Conservation (phyloP, 495 filamentous ascomycete species). For the Podospora sp. region DNA sequence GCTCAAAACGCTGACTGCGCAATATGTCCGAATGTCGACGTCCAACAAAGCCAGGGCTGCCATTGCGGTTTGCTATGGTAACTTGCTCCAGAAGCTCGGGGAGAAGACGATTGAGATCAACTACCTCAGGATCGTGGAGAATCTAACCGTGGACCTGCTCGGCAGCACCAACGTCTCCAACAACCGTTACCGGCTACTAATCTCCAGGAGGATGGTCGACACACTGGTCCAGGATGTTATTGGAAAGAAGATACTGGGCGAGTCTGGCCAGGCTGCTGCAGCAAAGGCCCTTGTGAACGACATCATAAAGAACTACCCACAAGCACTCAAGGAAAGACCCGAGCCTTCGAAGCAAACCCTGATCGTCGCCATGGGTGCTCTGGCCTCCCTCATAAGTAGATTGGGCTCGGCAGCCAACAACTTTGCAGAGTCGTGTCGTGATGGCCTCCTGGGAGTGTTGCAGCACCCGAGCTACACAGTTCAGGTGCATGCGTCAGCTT, state of each 20-base stretch:
- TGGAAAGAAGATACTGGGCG: slow-evolving; percentile 79
- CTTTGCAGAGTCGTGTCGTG: slow-evolving; percentile 78
- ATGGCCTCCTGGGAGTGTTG: slow-evolving; percentile 86
- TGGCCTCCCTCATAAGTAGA: slow-evolving; percentile 75
- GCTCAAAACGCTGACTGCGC: slow-evolving; percentile 74
- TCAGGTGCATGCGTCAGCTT: slow-evolving; percentile 83
- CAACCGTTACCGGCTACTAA: slow-evolving; percentile 86
- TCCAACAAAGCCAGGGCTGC: slow-evolving; percentile 79
- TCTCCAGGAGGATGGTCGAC: slow-evolving; percentile 81
- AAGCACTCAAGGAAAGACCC: slow-evolving; percentile 85
- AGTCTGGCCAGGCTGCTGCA: slow-evolving; percentile 81
- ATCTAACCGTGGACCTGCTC: slow-evolving; percentile 78
- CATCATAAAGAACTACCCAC: slow-evolving; percentile 91
- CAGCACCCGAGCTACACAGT: slow-evolving; percentile 97
- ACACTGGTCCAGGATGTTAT: slow-evolving; percentile 83
- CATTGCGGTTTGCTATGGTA: slow-evolving; percentile 84
- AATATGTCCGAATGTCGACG: slow-evolving; percentile 80
- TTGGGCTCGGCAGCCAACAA: slow-evolving; percentile 78
- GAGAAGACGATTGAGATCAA: slow-evolving; percentile 75
- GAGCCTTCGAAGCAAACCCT: slow-evolving; percentile 89
- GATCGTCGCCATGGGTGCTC: slow-evolving; percentile 74
- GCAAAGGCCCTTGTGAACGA: slow-evolving; percentile 83
- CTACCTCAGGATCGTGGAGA: slow-evolving; percentile 77
- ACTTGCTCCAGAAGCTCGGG: slow-evolving; percentile 71
- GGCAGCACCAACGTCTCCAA: slow-evolving; percentile 73